Conservation (phyloP, 2,329 filamentous ascomycete genomes). For the Venturia oleaginea region DNA sequence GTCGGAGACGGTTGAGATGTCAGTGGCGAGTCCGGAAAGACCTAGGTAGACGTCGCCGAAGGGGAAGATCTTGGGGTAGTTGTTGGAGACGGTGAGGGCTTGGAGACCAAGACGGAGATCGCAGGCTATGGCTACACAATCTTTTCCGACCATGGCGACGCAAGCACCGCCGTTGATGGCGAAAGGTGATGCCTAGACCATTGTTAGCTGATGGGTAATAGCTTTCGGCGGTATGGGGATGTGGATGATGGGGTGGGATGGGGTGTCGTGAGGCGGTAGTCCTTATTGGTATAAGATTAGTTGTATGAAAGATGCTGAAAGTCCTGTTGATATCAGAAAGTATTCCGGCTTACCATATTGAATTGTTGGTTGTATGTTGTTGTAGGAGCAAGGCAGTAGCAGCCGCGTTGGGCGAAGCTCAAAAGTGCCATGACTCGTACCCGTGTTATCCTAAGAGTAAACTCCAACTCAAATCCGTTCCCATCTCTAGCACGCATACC, state of each 20-base stretch:
- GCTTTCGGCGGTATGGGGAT: neutral
- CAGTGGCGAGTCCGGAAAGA: constrained; percentile 90
- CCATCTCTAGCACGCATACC: neutral
- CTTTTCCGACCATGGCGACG: constrained; percentile 98
- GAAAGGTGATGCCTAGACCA: constrained; percentile 71
- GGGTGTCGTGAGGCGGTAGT: neutral
- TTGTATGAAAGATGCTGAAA: neutral
- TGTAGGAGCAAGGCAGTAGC: neutral
- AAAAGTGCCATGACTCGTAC: neutral
- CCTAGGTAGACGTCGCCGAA: constrained; percentile 95
- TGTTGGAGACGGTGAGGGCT: constrained; percentile 94
- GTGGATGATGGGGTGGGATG: neutral
- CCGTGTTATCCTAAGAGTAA: neutral
- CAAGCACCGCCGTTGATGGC: constrained; percentile 92
- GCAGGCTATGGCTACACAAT: constrained; percentile 98
- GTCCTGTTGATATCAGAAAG: neutral
- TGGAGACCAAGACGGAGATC: constrained; percentile 96
- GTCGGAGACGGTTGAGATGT: constrained; percentile 88
- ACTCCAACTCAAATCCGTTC: neutral
- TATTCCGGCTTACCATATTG: neutral
- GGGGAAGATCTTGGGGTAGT: constrained; percentile 99
- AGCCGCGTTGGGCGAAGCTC: neutral
- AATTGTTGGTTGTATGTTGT: neutral
- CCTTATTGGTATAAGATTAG: neutral
- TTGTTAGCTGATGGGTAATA: constrained; percentile 2